These are phyloP conservation scores for Mycena olivaceomarginata DNA, from an alignment of 768 basidiomycete species.

Conservation along the genomic window DNA sequence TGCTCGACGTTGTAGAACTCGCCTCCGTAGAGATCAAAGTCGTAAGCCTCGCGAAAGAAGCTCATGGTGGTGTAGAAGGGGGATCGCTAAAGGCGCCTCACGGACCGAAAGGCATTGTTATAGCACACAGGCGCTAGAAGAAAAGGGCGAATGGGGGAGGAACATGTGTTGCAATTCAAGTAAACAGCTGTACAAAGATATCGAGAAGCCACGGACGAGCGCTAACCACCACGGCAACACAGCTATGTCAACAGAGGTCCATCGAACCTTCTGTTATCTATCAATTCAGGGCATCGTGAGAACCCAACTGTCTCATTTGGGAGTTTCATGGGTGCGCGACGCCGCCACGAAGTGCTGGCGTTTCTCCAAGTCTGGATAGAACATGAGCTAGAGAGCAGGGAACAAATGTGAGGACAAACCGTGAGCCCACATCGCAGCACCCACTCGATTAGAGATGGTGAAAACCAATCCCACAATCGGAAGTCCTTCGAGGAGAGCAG, in stretches of 20 bases:
- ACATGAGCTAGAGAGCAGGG: slow-evolving; percentile 7
- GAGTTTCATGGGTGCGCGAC: slow-evolving; percentile 10
- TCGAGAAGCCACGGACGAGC: neutral
- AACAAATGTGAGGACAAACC: slow-evolving; percentile 62
- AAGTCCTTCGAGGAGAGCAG: slow-evolving; percentile 87
- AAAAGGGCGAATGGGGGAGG: neutral
- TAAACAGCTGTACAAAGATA: neutral
- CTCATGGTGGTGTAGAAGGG: slow-evolving; percentile 5
- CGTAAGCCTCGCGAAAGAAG: slow-evolving; percentile 15
- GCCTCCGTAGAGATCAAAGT: slow-evolving; percentile 20
- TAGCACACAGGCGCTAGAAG: neutral
- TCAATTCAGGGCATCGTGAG: neutral
- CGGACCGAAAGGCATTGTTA: slow-evolving; percentile 3
- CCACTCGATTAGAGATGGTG: slow-evolving; percentile 90
- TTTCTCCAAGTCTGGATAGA: slow-evolving; percentile 77
- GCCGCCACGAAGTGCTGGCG: slow-evolving; percentile 68
- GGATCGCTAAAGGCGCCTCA: neutral
- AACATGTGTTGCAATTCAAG: neutral
- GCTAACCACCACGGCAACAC: slow-evolving; percentile 14
- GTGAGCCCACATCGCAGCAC: slow-evolving; percentile 96
- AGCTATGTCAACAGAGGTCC: slow-evolving; percentile 16
- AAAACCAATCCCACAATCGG: slow-evolving; percentile 90
- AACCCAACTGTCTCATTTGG: neutral
- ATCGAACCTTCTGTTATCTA: neutral
- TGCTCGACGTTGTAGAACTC: slow-evolving; percentile 16